These are phyloP conservation scores for Laguncularia racemosa DNA, from an alignment of 345 rosid species.

Conservation along the genomic window DNA sequence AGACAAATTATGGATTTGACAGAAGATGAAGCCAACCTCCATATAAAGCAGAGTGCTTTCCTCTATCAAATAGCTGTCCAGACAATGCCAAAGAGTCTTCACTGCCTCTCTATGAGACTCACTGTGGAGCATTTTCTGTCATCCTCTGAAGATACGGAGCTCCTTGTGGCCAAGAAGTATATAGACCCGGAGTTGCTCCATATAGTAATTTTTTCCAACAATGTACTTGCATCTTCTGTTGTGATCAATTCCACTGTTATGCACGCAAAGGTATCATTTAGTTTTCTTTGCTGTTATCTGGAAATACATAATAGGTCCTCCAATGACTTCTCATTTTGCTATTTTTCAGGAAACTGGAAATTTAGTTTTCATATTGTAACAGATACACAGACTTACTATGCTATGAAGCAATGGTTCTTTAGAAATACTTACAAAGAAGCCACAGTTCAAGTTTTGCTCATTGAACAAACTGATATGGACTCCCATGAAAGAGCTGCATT, in stretches of 20 bases:
- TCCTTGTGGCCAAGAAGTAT: constrained; percentile 37
- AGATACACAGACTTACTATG: constrained; percentile 72
- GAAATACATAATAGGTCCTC: constrained; percentile 17
- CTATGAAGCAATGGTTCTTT: constrained; percentile 85
- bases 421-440: constrained; percentile 60
- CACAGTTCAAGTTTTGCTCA: constrained; percentile 56
- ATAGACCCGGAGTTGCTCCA: constrained; percentile 66
- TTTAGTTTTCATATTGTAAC: constrained; percentile 85
- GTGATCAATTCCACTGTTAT: constrained; percentile 75
- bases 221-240: constrained; percentile 83
- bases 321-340: constrained; percentile 52
- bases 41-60: constrained; percentile 24
- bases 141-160: constrained; percentile 30
- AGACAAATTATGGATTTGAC: constrained; percentile 87
- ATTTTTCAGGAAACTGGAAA: constrained; percentile 69
- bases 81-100: constrained; percentile 92
- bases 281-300: constrained; percentile 4
- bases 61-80: constrained; percentile 74
- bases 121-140: constrained; percentile 83
- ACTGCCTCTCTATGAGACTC: constrained; percentile 83
- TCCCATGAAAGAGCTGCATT: constrained; percentile 26
- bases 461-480: constrained; percentile 47
- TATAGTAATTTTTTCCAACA: constrained; percentile 67
- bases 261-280: constrained; percentile 52
- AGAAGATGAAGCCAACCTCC: constrained; percentile 84